Base-by-base conservation (phyloP, 768 basidiomycete species). In the Candolleomyces efflorescens region DNA sequence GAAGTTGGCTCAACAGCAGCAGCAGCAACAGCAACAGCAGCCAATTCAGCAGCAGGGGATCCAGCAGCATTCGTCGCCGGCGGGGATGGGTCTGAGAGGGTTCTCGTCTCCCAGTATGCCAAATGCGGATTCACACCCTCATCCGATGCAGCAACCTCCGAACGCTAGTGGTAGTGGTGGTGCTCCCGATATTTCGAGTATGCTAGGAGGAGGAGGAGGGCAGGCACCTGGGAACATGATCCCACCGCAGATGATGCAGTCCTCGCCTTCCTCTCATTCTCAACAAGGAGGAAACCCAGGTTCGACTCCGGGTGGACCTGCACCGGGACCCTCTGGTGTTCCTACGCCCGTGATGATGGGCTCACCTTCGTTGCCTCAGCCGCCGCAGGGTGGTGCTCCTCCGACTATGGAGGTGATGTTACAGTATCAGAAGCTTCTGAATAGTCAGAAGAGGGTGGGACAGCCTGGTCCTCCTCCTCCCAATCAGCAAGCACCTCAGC, bases 1-100 rank as follows among this genome's bases (percentile, higher is more conserved):
- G 46, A 44, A 61, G 47, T 37, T 13, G 41, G 10, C 3, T 20
- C 60, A 5, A 22, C 20, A 49, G 47, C 53, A 55, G 27, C 26
- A 18, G 18, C 53, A 39, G 48, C 58, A 41, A 49, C 47, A 53
- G 44, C 60, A 66, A 50, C 58, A 32, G 48, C 62, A 56, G 36
- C 54, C n/a, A n/a, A n/a, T n/a, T n/a, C 57, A 36, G 27, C 57
- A n/a, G 18, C 53, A 12, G 26, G 32, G 32, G 15, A 53, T 7
- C 24, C 41, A 22, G 48, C 56, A 7, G 50, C 57, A 18, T 58
- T 54, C 20, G 5, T 32, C n/a, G 10, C 51, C 51, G 2, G 15
- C 48, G 23, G 22, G 9, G 48, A 27, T 23, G 48, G 3, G 1
- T 7, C 7, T 17, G 23, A 17, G 2, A 49, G 26, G 26, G 48